Evolutionary conservation across 306 rosid genomes (phyloP), one percentile per base, ranked within the genome.

Genomic region (Corylus americana): DNA sequence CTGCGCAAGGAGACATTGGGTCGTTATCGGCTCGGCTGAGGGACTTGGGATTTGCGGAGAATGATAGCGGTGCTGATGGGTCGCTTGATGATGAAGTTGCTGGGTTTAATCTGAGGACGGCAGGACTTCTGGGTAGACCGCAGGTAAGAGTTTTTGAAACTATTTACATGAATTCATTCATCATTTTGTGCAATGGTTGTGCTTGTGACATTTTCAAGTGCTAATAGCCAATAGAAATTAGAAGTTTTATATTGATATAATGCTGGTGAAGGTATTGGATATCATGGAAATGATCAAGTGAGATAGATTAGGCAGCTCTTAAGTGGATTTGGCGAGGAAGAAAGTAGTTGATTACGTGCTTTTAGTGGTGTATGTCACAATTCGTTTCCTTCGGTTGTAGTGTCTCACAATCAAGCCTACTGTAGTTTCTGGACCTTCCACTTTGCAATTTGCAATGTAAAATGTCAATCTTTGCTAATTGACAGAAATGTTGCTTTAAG

Each of bases 111-210:
- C 70, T 86, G 57, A 89, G 91, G 70, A 82, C 97, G 22, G 85
- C 88, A 55, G 96, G 92, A 64, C 82, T 80, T 78, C 77, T 91
- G 61, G 96, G 96, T 66, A 91, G 85, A 83, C 90, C 97, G n/a
- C 97, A 91, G 98, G 99, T 96, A 83, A 62, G 59, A 11, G 11
- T 78, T 57, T 42, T 51, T 81, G 3, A 7, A 37, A 7, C 25
- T 74, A 61, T 49, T 70, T 76, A 47, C 20, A 14, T 61, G 31
- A 58, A 9, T 58, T 35, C 45, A 14, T 64, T 37, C 35, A 16
- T 64, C 25, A 16, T 31, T 64, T 64, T 64, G 7, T 27, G 61
- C 61, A 70, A 51, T 17, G 2, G n/a, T 47, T 72, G 50, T 77
- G 22, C 10, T 70, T 67, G 50, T 39, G 6, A 42, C 71, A 8